These are phyloP conservation scores for Penicillium polonicum DNA, from an alignment of 2,329 filamentous ascomycete genomes.

Conservation along the genomic window DNA sequence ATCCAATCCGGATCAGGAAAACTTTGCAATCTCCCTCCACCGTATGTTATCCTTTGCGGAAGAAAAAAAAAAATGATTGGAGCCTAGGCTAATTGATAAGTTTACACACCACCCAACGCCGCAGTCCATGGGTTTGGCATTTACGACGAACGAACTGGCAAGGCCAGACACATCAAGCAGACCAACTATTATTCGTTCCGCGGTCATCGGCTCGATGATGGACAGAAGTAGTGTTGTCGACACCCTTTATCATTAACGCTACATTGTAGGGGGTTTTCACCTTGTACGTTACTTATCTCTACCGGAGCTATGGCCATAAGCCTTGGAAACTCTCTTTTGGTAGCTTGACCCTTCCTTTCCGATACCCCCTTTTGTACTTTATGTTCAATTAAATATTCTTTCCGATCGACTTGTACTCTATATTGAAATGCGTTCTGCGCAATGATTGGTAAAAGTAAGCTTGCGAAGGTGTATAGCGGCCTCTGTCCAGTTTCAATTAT, in stretches of 20 bases:
- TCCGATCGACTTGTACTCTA: neutral
- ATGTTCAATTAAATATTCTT: neutral
- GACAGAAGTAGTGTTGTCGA: neutral
- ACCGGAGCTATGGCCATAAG: no score
- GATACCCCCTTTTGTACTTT: neutral
- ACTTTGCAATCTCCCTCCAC: conserved; percentile 82
- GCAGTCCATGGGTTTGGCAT: conserved; percentile 77
- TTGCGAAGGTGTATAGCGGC: no score
- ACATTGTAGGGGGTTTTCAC: neutral
- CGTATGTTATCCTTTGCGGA: conserved; percentile 45
- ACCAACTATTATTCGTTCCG: conserved; percentile 69
- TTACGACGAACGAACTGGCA: conserved; percentile 75
- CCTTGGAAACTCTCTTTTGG: neutral
- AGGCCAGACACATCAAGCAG: conserved; percentile 67
- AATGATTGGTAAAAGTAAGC: neutral
- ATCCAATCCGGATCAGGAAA: conserved; percentile 66
- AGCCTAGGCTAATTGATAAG: conserved; percentile 30
- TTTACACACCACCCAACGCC: conserved; percentile 88
- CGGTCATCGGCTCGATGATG: conserved; percentile 38
- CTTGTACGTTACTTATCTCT: neutral
- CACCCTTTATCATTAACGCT: neutral
- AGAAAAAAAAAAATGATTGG: neutral
- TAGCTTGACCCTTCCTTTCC: neutral
- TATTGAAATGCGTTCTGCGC: neutral
- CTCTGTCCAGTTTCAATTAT: no score